Percentiles rank a stretch among this genome's conserved stretches.
phyloP scores from a whole-genome alignment of 768 basidiomycete genomes.

The Cytidiella melzeri region DNA sequence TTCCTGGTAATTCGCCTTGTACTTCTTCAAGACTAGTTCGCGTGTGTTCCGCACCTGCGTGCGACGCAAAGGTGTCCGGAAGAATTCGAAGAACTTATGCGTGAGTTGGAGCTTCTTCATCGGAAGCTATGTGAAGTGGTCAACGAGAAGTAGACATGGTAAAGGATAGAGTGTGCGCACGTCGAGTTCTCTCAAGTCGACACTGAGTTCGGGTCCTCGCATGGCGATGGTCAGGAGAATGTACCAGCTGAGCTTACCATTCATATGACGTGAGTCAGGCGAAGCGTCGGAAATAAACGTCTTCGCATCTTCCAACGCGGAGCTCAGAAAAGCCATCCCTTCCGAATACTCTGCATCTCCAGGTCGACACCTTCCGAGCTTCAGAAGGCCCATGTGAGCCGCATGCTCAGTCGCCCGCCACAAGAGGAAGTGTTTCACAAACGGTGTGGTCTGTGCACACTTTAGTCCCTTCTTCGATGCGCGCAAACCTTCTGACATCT shows the following conservation, averaged over 20 bases:
- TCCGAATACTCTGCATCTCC: constrained; percentile 47
- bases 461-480: constrained; percentile 64
- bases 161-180: constrained; percentile 26
- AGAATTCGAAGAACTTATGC: constrained; percentile 44
- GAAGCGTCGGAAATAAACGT: constrained; percentile 49
- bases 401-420: constrained; percentile 61
- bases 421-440: constrained; percentile 49
- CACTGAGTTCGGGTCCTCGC: constrained; percentile 42
- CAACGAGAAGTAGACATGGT: background rate
- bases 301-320: constrained; percentile 56
- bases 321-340: constrained; percentile 54
- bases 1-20: constrained; percentile 19
- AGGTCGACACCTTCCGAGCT: constrained; percentile 38
- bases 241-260: constrained; percentile 54
- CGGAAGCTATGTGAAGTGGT: constrained; percentile 23
- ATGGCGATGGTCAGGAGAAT: constrained; percentile 47
- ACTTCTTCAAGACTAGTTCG: constrained; percentile 42
- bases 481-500: constrained; percentile 46
- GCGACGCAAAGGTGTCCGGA: constrained; percentile 40
- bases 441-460: constrained; percentile 46
- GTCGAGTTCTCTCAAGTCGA: constrained; percentile 44
- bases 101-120: constrained; percentile 41
- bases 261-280: constrained; percentile 57
- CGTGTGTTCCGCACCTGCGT: constrained; percentile 50
- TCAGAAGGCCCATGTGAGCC: constrained; percentile 45